These are phyloP conservation scores for Pholiota microspora DNA, from an alignment of 768 basidiomycete species.

Conservation along the genomic window DNA sequence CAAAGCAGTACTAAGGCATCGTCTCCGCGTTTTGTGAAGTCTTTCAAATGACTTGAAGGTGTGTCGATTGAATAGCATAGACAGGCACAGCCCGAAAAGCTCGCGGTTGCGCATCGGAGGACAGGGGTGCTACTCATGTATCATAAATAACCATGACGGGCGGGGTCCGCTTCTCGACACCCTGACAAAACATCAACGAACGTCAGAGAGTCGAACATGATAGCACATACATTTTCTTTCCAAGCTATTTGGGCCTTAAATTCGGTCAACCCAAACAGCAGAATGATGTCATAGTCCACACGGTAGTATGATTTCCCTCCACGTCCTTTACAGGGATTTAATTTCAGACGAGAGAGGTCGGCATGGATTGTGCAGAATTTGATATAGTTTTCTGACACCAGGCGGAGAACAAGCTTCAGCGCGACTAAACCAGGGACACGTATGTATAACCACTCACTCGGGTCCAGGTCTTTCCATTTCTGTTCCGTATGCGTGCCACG, in stretches of 20 bases:
- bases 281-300: slow-evolving; percentile 30
- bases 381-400: slow-evolving; percentile 14
- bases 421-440: background rate
- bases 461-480: slow-evolving; percentile 15
- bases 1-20: too few relatives aligned
- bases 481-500: slow-evolving; percentile 11
- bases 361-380: slow-evolving; percentile 17
- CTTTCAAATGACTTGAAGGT: too few relatives aligned
- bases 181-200: background rate
- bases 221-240: slow-evolving; percentile 36
- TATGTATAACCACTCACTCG: slow-evolving; percentile 6
- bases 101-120: background rate
- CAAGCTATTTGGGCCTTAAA: slow-evolving; percentile 44
- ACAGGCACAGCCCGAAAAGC: too few relatives aligned
- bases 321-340: slow-evolving; percentile 1
- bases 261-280: slow-evolving; percentile 47
- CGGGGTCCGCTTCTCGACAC: background rate
- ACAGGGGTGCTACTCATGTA: background rate
- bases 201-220: background rate
- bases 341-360: slow-evolving; percentile 12
- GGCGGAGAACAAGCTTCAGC: background rate
- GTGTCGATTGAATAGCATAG: too few relatives aligned
- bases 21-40: too few relatives aligned
- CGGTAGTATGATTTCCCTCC: slow-evolving; percentile 19
- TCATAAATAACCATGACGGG: background rate